Evolutionary conservation across 106 monocot genomes (phyloP).

Genomic region (Dendrobium huoshanense): DNA sequence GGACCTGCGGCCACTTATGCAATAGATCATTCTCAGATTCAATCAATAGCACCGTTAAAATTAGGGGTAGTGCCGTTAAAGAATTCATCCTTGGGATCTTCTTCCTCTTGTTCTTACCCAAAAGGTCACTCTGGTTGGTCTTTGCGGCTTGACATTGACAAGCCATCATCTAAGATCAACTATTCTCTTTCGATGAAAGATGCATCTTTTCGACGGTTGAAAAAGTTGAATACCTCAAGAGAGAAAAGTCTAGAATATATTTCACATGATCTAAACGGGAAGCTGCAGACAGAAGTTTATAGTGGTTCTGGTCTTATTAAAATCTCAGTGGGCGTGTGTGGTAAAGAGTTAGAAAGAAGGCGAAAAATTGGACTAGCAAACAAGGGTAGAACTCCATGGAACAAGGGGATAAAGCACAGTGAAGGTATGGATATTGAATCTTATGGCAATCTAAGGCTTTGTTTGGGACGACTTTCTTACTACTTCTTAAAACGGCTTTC

Average conservation of each 20-base stretch:
- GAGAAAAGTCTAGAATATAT: conserved; percentile 5
- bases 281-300: neutral
- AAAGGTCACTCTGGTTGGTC: conserved; percentile 1
- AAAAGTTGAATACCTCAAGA: neutral
- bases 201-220: neutral
- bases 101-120: conserved; percentile 5
- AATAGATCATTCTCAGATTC: conserved; percentile 14
- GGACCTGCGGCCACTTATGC: conserved; percentile 3
- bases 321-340: neutral
- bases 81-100: conserved; percentile 11
- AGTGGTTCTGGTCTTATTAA: neutral
- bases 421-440: conserved; percentile 30
- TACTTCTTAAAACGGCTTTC: no score
- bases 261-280: conserved; percentile 4
- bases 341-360: conserved; percentile 59
- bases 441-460: neutral
- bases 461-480: no score
- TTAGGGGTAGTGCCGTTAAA: conserved; percentile 5
- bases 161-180: neutral
- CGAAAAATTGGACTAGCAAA: conserved; percentile 76
- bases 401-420: conserved; percentile 70
- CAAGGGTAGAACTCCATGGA: conserved; percentile 81
- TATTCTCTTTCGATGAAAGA: neutral
- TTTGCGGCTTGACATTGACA: conserved; percentile 12
- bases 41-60: conserved; percentile 3